Percentiles rank a stretch among this genome's conserved stretches.
These are phyloP conservation scores for Flaveria floridana DNA, from an alignment of 140 eudicot species.

Conservation along the genomic window DNA sequence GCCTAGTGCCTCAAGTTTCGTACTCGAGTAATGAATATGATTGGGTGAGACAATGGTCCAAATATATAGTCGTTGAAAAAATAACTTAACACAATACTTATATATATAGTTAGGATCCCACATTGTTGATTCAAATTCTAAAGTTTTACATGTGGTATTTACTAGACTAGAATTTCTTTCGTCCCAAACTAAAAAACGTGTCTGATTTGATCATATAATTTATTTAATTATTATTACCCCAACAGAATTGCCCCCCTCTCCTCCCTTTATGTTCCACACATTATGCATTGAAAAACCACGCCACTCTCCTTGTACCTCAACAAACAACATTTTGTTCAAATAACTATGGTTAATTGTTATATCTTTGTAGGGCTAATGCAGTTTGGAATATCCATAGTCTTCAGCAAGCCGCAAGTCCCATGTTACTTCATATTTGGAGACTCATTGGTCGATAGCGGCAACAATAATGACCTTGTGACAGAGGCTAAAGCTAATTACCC, in stretches of 20 bases:
- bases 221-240: constrained; percentile 12
- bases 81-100: too few relatives aligned
- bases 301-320: constrained; percentile 6
- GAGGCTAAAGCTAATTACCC: constrained; percentile 45
- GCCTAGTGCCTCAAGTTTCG: too few relatives aligned
- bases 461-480: constrained; percentile 43
- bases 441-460: constrained; percentile 51
- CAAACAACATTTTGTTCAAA: neutral
- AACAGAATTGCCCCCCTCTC: constrained; percentile 12
- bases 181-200: neutral
- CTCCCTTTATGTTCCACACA: constrained; percentile 30
- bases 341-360: constrained; percentile 9
- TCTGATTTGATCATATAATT: neutral
- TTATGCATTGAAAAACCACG: constrained; percentile 25
- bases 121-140: neutral
- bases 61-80: too few relatives aligned
- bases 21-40: too few relatives aligned
- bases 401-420: constrained; percentile 38
- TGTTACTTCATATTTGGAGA: constrained; percentile 56
- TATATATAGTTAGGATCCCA: neutral
- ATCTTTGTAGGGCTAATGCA: constrained; percentile 19
- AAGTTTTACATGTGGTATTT: neutral
- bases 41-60: too few relatives aligned
- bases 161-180: neutral
- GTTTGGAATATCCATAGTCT: neutral